phyloP scores from a whole-genome alignment of 805 yeast species.

The Metahyphopichia silvanorum region DNA sequence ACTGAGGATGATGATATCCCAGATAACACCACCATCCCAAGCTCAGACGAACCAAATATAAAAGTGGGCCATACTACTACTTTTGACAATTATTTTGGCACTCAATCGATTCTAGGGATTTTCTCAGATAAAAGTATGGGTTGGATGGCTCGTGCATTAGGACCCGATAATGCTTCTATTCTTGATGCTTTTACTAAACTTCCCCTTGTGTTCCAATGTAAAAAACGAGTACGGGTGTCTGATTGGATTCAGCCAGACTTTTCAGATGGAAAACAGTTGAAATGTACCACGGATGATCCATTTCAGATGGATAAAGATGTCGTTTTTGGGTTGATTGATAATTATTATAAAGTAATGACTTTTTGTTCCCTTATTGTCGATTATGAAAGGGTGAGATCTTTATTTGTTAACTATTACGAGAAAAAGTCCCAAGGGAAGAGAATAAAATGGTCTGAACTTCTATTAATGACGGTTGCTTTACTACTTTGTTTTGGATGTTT shows the following conservation, averaged over 20 bases:
- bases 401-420: slow-evolving; percentile 25
- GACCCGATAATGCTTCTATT: slow-evolving; percentile 15
- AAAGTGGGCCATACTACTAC: not conserved
- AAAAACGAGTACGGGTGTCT: slow-evolving; percentile 8
- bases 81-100: slow-evolving; percentile 26
- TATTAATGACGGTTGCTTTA: slow-evolving; percentile 30
- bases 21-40: not conserved
- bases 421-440: slow-evolving; percentile 5
- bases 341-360: slow-evolving; percentile 11
- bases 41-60: not conserved
- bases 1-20: slow-evolving; percentile 2
- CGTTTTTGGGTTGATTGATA: slow-evolving; percentile 23
- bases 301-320: slow-evolving; percentile 10
- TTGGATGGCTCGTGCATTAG: slow-evolving; percentile 27
- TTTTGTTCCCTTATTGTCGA: slow-evolving; percentile 4
- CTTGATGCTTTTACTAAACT: slow-evolving; percentile 25
- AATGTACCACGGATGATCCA: not conserved
- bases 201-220: slow-evolving; percentile 12
- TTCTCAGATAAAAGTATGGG: slow-evolving; percentile 31
- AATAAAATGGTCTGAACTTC: slow-evolving; percentile 24
- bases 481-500: slow-evolving; percentile 13
- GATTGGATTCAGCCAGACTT: slow-evolving; percentile 25
- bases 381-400: slow-evolving; percentile 8
- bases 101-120: slow-evolving; percentile 35
- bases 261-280: not conserved